Conservation (phyloP, 257 asterid genomes). For the Plantago elongata region DNA sequence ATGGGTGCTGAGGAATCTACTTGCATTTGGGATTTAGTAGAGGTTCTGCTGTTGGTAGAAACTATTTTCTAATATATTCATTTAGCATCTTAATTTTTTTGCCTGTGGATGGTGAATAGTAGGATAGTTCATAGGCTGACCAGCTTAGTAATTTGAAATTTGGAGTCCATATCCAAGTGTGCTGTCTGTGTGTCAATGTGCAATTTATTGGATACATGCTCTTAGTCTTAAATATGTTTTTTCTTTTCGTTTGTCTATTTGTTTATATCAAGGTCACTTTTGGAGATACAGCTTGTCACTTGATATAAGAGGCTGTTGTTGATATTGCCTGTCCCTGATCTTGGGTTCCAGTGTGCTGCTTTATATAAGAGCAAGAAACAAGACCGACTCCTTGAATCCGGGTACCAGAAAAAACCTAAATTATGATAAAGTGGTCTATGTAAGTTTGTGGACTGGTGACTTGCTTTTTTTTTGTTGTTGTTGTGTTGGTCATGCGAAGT, state of each 20-base stretch:
- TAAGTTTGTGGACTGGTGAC: background rate
- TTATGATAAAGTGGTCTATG: background rate
- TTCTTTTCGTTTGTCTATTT: background rate
- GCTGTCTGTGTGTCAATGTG: background rate
- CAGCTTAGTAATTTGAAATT: no score
- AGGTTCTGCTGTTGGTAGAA: no score
- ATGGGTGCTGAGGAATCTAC: no score
- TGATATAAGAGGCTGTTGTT: constrained; percentile 17
- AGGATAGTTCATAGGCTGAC: no score
- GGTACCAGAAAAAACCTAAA: background rate
- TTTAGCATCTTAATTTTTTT: no score
- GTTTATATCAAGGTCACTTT: constrained; percentile 10
- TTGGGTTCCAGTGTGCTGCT: no score
- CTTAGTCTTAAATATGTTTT: constrained; percentile 1
- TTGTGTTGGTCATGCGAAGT: background rate
- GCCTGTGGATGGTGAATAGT: no score
- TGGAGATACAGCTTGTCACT: constrained; percentile 15
- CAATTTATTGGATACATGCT: constrained; percentile 21
- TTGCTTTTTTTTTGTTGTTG: background rate
- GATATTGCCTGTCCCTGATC: background rate
- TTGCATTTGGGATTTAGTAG: no score
- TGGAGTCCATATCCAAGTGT: no score
- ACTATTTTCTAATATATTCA: no score
- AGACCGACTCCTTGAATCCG: no score
- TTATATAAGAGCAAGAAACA: no score